Percentiles rank a stretch among this genome's conserved stretches.
Conservation (phyloP, 208 protist species). For the Leishmania braziliensis region DNA sequence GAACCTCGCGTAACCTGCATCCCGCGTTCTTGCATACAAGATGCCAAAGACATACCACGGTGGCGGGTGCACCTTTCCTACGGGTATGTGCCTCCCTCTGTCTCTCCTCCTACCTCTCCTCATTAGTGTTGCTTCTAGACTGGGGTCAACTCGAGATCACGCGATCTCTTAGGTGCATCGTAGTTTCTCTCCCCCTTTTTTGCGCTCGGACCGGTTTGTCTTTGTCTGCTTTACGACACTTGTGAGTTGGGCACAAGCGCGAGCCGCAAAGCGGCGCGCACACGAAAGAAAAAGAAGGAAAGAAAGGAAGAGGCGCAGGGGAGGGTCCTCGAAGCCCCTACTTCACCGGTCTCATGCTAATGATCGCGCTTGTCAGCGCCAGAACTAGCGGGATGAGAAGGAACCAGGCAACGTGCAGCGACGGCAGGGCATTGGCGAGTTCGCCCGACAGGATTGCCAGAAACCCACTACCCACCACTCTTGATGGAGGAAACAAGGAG, state of each 20-base stretch:
- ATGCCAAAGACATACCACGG: not conserved
- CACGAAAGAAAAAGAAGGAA: not conserved
- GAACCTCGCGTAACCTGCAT: not conserved
- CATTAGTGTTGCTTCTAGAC: not conserved
- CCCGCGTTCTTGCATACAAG: not conserved
- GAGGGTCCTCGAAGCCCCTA: not conserved
- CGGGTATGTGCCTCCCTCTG: not conserved
- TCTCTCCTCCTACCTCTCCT: not conserved
- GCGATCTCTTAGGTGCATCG: not conserved
- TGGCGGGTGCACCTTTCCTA: not conserved
- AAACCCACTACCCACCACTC: not conserved
- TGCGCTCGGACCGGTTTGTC: not conserved
- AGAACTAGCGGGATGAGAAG: slow-evolving; percentile 15
- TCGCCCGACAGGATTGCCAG: not conserved
- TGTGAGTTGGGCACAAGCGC: not conserved
- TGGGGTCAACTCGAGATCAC: not conserved
- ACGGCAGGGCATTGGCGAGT: not conserved
- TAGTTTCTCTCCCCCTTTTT: not conserved
- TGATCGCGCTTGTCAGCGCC: slow-evolving; percentile 2
- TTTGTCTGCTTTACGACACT: not conserved
- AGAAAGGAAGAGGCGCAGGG: not conserved
- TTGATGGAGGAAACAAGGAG: slow-evolving; percentile 15
- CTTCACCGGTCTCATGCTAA: not conserved
- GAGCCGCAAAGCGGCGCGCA: not conserved
- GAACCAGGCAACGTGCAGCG: slow-evolving; percentile 11